Base-by-base conservation (phyloP, 805 yeast genomes). In the Candida andamanensis region DNA sequence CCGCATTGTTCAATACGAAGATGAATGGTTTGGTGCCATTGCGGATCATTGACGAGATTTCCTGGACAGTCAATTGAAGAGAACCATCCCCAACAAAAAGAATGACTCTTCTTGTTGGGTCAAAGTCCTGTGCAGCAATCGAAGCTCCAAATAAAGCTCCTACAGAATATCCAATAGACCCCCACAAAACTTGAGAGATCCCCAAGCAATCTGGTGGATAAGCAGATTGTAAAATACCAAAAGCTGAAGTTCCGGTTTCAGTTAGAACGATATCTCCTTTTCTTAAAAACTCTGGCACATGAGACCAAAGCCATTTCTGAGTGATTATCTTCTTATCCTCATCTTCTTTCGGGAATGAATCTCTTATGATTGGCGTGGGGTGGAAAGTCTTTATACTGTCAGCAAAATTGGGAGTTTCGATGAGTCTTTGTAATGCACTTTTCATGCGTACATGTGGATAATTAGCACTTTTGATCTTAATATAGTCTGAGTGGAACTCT, bases 21-120 rank as follows among this genome's bases (percentile, higher is more conserved):
- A 80, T 58, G 62, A 79, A 79, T 49, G 85, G 85, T 42, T 69
- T 76, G 49, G 76, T 66, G 40, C 71, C 69, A 80, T 80, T 74
- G 58, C 78, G 73, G 52, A 76, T 66, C 72, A 77, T 71, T 43
- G 83, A 78, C 35, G 82, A 75, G 52, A 79, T 76, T 54, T 80
- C 82, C 63, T 78, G 85, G 21, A 77, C 83, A 10, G 86, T 78
- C 58, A 79, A 69, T 62, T 79, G 86, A 48, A 79, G 65, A 27
- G 85, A 79, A 56, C 86, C 86, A 56, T 79, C 86, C 64, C 86
- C 86, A 44, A 78, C 74, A 54, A 79, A 79, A 39, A 80, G 60
- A 38, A 78, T 67, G 33, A 76, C 82, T 68, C 85, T 74, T 58
- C 68, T 75, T 38, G 54, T 52, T 43, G 76, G 77, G 50, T 76